Conservation (phyloP, 169 alveolate genomes). For the Babesia sp. region DNA sequence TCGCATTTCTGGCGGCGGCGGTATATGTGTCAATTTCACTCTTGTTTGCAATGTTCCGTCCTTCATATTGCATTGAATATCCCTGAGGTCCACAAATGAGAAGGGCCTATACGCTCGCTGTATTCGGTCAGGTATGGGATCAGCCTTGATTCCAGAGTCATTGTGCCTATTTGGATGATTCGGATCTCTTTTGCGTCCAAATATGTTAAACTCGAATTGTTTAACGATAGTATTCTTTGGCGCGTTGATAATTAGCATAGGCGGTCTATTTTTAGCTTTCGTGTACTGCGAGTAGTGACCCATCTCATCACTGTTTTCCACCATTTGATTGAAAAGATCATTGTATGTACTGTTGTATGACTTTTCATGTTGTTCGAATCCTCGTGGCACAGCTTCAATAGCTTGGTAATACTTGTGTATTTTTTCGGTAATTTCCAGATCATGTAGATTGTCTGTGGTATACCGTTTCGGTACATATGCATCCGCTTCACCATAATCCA, state of each 20-base stretch:
- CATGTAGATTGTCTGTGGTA: conserved; percentile 1
- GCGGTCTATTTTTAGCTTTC: conserved; percentile 51
- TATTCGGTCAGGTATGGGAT: conserved; percentile 44
- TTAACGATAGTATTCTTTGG: conserved; percentile 66
- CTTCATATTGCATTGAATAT: conserved; percentile 27
- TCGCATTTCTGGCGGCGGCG: conserved; percentile 59
- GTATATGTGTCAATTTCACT: conserved; percentile 47
- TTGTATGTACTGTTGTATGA: conserved; percentile 65
- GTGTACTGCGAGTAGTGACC: conserved; percentile 7
- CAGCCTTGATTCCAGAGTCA: conserved; percentile 22
- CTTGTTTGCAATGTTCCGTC: conserved; percentile 51
- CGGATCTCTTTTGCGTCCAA: conserved; percentile 56
- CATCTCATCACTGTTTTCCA: conserved; percentile 27
- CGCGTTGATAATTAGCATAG: conserved; percentile 42
- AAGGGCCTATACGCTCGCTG: conserved; percentile 67
- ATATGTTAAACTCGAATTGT: conserved; percentile 57
- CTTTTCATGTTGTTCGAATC: conserved; percentile 45
- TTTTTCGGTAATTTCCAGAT: conserved; percentile 24
- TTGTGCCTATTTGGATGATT: conserved; percentile 9
- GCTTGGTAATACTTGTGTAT: conserved; percentile 33
- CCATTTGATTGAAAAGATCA: conserved; percentile 58
- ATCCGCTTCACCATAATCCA: conserved; percentile 30
- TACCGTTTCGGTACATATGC: conserved; percentile 12
- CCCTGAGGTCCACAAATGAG: conserved; percentile 49
- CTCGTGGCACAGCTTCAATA: conserved; percentile 46